Conservation (phyloP, 805 yeast species). For the Zygosaccharomyces pseudorouxii region DNA sequence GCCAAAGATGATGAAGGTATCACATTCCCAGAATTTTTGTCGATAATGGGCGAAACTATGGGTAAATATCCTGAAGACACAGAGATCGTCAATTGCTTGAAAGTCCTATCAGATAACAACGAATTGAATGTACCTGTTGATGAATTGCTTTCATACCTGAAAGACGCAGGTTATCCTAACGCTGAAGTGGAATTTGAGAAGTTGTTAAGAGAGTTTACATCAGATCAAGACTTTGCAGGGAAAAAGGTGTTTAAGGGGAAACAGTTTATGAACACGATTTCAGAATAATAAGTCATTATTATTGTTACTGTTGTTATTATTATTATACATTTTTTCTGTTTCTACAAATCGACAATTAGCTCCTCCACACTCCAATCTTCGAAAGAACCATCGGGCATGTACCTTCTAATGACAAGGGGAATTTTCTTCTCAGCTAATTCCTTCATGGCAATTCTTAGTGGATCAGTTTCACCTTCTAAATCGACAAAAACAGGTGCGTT, state of each 20-base stretch:
- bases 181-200: constrained; percentile 42
- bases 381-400: constrained; percentile 91
- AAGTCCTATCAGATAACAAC: constrained; percentile 39
- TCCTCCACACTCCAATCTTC: constrained; percentile 99
- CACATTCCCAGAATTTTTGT: constrained; percentile 61
- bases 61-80: constrained; percentile 47
- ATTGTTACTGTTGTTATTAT: background rate
- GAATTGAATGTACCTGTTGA: constrained; percentile 46
- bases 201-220: constrained; percentile 52
- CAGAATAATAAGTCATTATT: constrained; percentile 17
- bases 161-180: constrained; percentile 40
- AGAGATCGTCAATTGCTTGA: constrained; percentile 56
- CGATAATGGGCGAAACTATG: constrained; percentile 55
- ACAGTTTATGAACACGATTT: constrained; percentile 54
- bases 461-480: constrained; percentile 98
- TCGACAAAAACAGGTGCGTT: constrained; percentile 98
- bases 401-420: constrained; percentile 92
- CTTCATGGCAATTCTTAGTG: constrained; percentile 95
- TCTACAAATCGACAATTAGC: constrained; percentile 74
- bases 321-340: constrained; percentile 5
- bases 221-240: constrained; percentile 52
- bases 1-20: constrained; percentile 34
- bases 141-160: constrained; percentile 47
- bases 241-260: constrained; percentile 55
- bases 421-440: constrained; percentile 92